Base-by-base conservation (phyloP, 352 stramenopile species). In the Plasmopara muralis region DNA sequence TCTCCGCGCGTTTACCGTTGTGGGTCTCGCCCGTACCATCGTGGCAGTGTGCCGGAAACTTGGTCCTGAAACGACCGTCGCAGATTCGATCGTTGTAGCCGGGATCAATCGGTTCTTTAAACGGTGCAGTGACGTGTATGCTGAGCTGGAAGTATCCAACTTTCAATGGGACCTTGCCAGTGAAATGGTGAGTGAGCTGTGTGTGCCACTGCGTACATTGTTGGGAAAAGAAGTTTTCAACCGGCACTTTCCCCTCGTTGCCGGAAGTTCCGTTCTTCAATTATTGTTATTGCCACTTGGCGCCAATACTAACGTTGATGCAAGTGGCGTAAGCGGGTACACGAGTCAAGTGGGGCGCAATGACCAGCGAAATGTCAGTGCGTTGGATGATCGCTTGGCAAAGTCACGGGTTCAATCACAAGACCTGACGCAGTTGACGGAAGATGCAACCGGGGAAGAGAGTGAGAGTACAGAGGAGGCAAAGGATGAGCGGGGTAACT, bases 101-200 rank as follows among this genome's bases (percentile, higher is more conserved):
- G 69, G 55, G 10, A 60, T 88, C 40, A 84, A 87, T 52, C 55
- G 53, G 13, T 90, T 90, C 45, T 56, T 90, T 7, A 69, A 73
- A 16, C 71, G 74, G 9, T 90, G 80, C 59, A 79, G 72, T 40
- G 64, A 72, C 10, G 77, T 87, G 9, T 90, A 90, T 50, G 70
- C 76, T 2, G 73, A 87, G 51, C 56, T 90, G 16, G 77, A 90
- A 57, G 74, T 87, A 5, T 84, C 75, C 2, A 83, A 90, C 49
- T 88, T 86, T 59, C 80, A 90, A 46, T 90, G 80, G 80, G 62
- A 73, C 31, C 61, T 90, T 18, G 80, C 80, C 4, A 88, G 75
- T 43, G 80, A 90, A 43, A 64, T 87, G 16, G 74, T 90, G 15
- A 72, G 66, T 7, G 80, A 88, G 48, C 62, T 88, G 45, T 88